phyloP scores from a whole-genome alignment of 495 filamentous ascomycete genomes.

The Annulohypoxylon bovei region DNA sequence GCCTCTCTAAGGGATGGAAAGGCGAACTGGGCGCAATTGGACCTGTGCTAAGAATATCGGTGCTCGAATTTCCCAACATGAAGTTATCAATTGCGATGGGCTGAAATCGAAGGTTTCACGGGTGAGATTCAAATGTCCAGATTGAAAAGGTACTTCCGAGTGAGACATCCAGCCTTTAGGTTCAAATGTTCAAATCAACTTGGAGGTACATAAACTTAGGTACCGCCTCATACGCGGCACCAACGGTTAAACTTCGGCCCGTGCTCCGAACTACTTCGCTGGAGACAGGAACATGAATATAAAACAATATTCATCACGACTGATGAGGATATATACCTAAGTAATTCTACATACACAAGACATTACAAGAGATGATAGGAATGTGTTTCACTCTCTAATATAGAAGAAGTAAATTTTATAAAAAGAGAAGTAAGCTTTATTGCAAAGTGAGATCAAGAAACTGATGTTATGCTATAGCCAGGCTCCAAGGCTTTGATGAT shows the following conservation, averaged over 20 bases:
- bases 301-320: not conserved
- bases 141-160: constrained; percentile 28
- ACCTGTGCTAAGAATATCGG: constrained; percentile 12
- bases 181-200: not conserved
- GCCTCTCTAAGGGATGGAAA: constrained; percentile 5
- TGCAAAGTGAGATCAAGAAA: not conserved
- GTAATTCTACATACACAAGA: not conserved
- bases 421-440: not conserved
- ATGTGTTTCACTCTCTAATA: not conserved
- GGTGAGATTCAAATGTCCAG: constrained; percentile 40
- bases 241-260: constrained; percentile 41
- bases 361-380: constrained; percentile 1
- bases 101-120: constrained; percentile 49
- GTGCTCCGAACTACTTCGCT: not conserved
- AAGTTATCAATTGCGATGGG: constrained; percentile 32
- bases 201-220: not conserved
- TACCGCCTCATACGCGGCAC: constrained; percentile 10
- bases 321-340: not conserved
- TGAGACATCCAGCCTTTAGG: constrained; percentile 11
- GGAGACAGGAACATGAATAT: not conserved
- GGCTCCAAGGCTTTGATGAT: not conserved
- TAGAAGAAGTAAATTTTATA: not conserved
- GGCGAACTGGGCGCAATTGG: not conserved
- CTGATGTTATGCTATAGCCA: not conserved
- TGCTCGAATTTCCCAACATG: constrained; percentile 20